Base-by-base conservation (phyloP, 2,329 filamentous ascomycete genomes). In the Davidsoniella neocaledoniae region DNA sequence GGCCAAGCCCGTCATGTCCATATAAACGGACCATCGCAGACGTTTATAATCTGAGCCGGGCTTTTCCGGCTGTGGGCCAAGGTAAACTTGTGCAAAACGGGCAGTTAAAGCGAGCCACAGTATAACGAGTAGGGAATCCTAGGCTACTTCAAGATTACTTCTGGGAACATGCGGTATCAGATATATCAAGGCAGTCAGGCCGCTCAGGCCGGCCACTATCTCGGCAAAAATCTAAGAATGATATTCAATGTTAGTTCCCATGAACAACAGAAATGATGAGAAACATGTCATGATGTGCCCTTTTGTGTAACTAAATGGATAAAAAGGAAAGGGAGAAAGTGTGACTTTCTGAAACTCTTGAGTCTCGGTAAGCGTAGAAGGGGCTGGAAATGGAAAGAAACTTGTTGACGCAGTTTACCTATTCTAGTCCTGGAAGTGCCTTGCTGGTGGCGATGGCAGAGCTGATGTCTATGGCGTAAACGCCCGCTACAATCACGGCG, bases 381-480 rank as follows among this genome's bases (percentile, higher is more conserved):
- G 36, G 21, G 21, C 16, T 12, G 39, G 9, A 16, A 21, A 12
- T 9, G 29, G 37, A 38, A 16, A 3, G 9, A 37, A 8, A 16
- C 9, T 14, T 29, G 38, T 8, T 33, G 10, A 9, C 5, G 36
- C 17, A 16, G 43, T 40, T 39, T 43, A 52, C 50, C 50, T 52
- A 52, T 21, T 52, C 50, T 14, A 48, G 26, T n/a, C 44, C 40
- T 16, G 50, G 46, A 9, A 46, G 44, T 23, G 46, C 40, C 29
- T 43, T 41, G 7, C 26, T 29, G 16, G 46, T 46, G 14, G 46
- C 46, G 33, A 42, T 39, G 5, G 41, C 46, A 19, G 39, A 43
- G 39, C 41, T 52, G 40, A 52, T 48, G 42, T 52, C 50, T 29
- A 52, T 48, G n/a, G 38, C 46, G 43, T 52, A 52, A 8, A 52